phyloP scores from a whole-genome alignment of 2,329 filamentous ascomycete species.

The Sordariomycetes sp. region DNA sequence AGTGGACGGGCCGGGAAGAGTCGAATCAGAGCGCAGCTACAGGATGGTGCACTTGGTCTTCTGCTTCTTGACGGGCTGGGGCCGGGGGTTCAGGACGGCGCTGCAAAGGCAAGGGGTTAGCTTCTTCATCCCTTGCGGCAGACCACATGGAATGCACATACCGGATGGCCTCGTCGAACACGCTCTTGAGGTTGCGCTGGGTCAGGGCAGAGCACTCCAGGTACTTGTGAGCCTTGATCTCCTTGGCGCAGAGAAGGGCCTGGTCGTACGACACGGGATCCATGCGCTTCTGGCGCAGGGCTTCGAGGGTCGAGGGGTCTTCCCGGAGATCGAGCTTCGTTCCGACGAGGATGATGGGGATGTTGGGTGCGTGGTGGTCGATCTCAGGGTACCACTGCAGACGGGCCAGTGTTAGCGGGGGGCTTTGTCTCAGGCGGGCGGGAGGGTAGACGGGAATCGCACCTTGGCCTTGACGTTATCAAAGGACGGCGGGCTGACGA shows the following conservation, averaged over 20 bases:
- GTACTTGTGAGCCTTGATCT: constrained; percentile 95
- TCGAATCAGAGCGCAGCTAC: constrained; percentile 26
- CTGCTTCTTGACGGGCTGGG: constrained; percentile 46
- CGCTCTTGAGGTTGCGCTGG: constrained; percentile 93
- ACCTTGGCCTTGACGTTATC: constrained; percentile 99
- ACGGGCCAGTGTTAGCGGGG: not conserved
- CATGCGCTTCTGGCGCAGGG: constrained; percentile 85
- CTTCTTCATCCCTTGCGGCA: not conserved
- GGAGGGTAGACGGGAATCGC: constrained; percentile 16
- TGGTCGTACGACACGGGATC: constrained; percentile 94
- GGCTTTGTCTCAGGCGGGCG: not conserved
- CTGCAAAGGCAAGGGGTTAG: constrained; percentile 28
- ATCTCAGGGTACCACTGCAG: constrained; percentile 92
- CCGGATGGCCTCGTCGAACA: constrained; percentile 98
- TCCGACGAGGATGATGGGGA: constrained; percentile 92
- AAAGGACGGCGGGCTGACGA: constrained; percentile 93
- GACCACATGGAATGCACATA: constrained; percentile 33
- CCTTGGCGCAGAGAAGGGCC: constrained; percentile 78
- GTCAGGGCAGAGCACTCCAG: constrained; percentile 95
- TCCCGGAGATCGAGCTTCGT: constrained; percentile 95
- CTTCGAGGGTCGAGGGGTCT: constrained; percentile 71
- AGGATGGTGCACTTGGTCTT: constrained; percentile 61
- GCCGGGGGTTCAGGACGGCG: constrained; percentile 61
- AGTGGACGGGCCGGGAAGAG: not conserved
- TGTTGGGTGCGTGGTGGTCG: constrained; percentile 88